Evolutionary conservation across 208 protist genomes (phyloP).

Genomic region (Trypanosoma cruzi): DNA sequence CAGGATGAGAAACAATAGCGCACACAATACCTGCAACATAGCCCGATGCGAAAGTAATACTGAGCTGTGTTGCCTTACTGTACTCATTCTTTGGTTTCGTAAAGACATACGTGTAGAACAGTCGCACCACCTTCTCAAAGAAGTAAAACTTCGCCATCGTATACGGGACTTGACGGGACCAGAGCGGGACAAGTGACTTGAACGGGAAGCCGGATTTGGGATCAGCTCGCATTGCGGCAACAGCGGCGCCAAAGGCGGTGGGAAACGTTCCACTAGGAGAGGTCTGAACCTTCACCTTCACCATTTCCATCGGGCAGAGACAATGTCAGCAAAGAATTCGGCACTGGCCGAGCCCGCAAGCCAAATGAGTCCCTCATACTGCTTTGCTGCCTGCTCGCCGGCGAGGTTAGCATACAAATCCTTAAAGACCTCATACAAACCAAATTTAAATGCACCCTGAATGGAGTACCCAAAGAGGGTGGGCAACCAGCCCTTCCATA

Average conservation of each 20-base stretch:
- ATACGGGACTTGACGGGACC: conserved; percentile 96
- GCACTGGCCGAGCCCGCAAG: conserved; percentile 93
- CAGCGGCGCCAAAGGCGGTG: conserved; percentile 62
- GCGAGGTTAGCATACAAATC: conserved; percentile 86
- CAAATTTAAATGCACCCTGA: conserved; percentile 96
- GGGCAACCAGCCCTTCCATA: conserved; percentile 92
- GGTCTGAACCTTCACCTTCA: conserved; percentile 95
- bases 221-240: conserved; percentile 75
- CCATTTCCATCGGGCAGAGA: conserved; percentile 95
- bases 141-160: conserved; percentile 96
- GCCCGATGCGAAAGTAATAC: conserved; percentile 93
- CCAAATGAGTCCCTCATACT: conserved; percentile 86
- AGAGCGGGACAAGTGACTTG: conserved; percentile 90
- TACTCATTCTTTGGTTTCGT: conserved; percentile 89
- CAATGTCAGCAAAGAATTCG: conserved; percentile 97
- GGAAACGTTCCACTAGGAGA: conserved; percentile 82
- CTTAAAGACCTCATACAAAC: conserved; percentile 96
- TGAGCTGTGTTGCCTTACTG: conserved; percentile 87
- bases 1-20: conserved; percentile 96
- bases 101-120: conserved; percentile 91
- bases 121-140: conserved; percentile 86
- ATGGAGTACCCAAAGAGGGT: conserved; percentile 93
- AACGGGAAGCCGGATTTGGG: conserved; percentile 85
- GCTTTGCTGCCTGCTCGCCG: conserved; percentile 80
- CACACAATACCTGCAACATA: conserved; percentile 95